A percentile compares a stretch with the other conserved stretches of the same genome.
These are phyloP conservation scores for Centella asiatica DNA, from an alignment of 129 eudicot genomes.

Conservation along the genomic window DNA sequence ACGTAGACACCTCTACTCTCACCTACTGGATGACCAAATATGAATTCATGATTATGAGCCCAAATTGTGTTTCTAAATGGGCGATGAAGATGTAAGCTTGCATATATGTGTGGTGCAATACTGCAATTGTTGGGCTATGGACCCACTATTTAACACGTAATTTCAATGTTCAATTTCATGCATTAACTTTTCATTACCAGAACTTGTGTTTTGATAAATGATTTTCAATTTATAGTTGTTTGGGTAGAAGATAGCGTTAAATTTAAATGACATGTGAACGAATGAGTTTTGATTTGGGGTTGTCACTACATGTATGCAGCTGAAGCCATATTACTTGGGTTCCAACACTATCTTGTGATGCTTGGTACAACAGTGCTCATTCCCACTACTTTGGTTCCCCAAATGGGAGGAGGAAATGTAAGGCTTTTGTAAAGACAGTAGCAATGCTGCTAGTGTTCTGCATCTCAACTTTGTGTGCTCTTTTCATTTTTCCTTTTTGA, in stretches of 20 bases:
- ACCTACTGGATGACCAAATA: too few species aligned
- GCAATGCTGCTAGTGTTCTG: not conserved
- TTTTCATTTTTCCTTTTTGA: not conserved
- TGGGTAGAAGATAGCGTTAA: not conserved
- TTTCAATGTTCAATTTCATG: not conserved
- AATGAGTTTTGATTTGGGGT: not conserved
- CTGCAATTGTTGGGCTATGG: not conserved
- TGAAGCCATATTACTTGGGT: slow-evolving; percentile 92
- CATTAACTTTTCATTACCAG: not conserved
- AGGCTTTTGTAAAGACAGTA: slow-evolving; percentile 15
- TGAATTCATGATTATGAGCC: not conserved
- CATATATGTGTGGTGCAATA: not conserved
- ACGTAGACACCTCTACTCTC: too few species aligned
- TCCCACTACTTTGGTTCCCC: slow-evolving; percentile 80
- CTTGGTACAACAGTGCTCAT: slow-evolving; percentile 94
- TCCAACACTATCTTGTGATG: slow-evolving; percentile 96
- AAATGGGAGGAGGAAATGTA: slow-evolving; percentile 98
- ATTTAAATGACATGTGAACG: not conserved
- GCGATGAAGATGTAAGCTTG: not conserved
- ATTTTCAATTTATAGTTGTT: not conserved
- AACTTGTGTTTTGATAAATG: not conserved
- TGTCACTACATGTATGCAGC: slow-evolving; percentile 53
- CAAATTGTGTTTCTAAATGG: not conserved
- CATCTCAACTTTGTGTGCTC: not conserved
- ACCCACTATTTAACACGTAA: not conserved